Conservation (phyloP, 257 asterid genomes). For the Solanum neorickii region DNA sequence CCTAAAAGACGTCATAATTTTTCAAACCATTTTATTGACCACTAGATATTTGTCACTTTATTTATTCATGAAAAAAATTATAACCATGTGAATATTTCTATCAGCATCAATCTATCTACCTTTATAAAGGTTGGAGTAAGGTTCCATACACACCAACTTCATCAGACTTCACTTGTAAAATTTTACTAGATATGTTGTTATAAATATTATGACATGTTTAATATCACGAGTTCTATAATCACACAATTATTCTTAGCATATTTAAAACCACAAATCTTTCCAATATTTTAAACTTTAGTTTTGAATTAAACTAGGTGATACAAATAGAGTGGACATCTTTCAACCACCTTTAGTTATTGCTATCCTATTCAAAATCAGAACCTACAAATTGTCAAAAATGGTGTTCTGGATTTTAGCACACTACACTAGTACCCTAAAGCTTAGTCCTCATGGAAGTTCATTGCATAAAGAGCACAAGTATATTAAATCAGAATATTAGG, state of each 20-base stretch:
- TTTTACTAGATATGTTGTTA: background rate
- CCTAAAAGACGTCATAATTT: accelerated
- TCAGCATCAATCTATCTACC: background rate
- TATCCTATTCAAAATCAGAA: background rate
- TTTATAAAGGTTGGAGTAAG: background rate
- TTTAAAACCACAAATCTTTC: background rate
- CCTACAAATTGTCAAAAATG: background rate
- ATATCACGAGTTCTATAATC: background rate
- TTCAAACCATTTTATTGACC: too few species aligned
- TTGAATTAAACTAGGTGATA: background rate
- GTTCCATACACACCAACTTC: background rate
- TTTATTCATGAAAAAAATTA: background rate
- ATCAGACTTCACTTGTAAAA: background rate
- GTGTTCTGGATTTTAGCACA: background rate
- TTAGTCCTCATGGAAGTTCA: background rate
- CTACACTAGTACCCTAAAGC: background rate
- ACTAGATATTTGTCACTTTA: background rate
- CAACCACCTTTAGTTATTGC: background rate
- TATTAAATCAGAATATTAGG: background rate
- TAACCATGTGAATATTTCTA: background rate
- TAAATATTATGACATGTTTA: background rate
- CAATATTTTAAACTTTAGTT: background rate
- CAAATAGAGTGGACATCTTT: background rate
- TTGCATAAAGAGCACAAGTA: background rate
- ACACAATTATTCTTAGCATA: background rate